These are phyloP conservation scores for Kodamaea plutei DNA, from an alignment of 1,139 yeast genomes.

Conservation along the genomic window DNA sequence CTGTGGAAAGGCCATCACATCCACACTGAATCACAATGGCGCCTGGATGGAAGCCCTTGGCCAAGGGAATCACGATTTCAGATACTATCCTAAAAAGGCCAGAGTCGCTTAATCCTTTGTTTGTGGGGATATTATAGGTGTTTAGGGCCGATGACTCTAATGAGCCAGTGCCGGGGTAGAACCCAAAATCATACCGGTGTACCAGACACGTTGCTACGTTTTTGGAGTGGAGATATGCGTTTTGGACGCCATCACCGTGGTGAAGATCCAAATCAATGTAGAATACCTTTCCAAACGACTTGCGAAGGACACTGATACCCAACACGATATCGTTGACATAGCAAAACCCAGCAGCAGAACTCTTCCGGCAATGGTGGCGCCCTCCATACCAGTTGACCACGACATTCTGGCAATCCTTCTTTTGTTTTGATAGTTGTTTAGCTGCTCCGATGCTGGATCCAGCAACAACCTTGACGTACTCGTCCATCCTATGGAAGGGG, in stretches of 20 bases:
- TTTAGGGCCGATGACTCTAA: constrained; percentile 23
- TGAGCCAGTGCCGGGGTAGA: constrained; percentile 70
- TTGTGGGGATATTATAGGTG: constrained; percentile 53
- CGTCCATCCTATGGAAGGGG: constrained; percentile 48
- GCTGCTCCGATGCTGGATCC: constrained; percentile 60
- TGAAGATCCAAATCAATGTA: constrained; percentile 73
- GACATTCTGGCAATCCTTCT: constrained; percentile 21
- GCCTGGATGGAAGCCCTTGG: constrained; percentile 40
- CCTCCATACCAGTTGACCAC: constrained; percentile 80
- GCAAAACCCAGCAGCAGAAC: constrained; percentile 67
- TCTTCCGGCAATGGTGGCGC: constrained; percentile 61
- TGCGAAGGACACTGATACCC: constrained; percentile 46
- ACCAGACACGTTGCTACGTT: constrained; percentile 60
- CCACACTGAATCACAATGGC: constrained; percentile 66
- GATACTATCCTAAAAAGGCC: constrained; percentile 33
- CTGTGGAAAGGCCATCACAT: constrained; percentile 61
- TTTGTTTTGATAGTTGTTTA: constrained; percentile 19
- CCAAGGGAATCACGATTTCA: constrained; percentile 42
- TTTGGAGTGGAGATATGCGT: constrained; percentile 54
- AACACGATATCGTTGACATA: constrained; percentile 66
- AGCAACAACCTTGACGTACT: constrained; percentile 48
- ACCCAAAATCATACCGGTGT: constrained; percentile 63
- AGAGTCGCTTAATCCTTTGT: constrained; percentile 51
- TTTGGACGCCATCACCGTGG: constrained; percentile 78
- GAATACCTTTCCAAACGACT: constrained; percentile 44